These are phyloP conservation scores for Pythium grandisporangium DNA, from an alignment of 352 stramenopile species.

Conservation along the genomic window DNA sequence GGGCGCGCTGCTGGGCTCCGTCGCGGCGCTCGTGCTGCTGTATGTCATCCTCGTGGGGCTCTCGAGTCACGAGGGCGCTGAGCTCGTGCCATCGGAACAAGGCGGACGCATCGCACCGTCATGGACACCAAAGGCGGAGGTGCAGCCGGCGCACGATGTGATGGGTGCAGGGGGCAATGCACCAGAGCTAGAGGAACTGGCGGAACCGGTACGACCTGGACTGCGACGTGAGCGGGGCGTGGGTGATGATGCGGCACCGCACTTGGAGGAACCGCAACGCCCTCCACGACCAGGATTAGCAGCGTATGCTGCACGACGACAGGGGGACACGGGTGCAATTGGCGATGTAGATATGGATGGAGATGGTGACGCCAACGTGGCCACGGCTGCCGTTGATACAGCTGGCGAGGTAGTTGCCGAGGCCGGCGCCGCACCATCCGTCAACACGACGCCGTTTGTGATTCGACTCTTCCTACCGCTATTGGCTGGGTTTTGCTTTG, in stretches of 20 bases:
- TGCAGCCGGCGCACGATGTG: not conserved
- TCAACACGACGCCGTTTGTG: conserved; percentile 24
- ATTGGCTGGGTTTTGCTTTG: conserved; percentile 75
- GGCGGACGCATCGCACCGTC: no score
- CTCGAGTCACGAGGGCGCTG: conserved; percentile 7
- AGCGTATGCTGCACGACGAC: not conserved
- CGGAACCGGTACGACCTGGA: no score
- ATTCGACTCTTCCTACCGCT: conserved; percentile 62
- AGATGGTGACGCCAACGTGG: not conserved
- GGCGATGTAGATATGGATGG: not conserved
- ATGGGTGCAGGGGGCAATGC: no score
- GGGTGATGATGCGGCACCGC: not conserved
- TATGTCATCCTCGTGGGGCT: conserved; percentile 42
- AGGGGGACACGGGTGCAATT: not conserved
- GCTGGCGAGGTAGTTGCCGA: not conserved
- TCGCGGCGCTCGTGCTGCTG: conserved; percentile 40
- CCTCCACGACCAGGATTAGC: no score
- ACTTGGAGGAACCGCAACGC: not conserved
- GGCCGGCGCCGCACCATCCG: not conserved
- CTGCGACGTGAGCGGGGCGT: not conserved
- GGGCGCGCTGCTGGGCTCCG: conserved; percentile 19
- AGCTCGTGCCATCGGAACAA: no score
- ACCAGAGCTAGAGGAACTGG: no score
- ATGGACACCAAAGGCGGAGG: no score
- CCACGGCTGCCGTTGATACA: not conserved